Percentiles rank a stretch among this genome's conserved stretches.
Evolutionary conservation across 2,329 filamentous ascomycete genomes (phyloP).

Genomic region (Alternaria consortialis): DNA sequence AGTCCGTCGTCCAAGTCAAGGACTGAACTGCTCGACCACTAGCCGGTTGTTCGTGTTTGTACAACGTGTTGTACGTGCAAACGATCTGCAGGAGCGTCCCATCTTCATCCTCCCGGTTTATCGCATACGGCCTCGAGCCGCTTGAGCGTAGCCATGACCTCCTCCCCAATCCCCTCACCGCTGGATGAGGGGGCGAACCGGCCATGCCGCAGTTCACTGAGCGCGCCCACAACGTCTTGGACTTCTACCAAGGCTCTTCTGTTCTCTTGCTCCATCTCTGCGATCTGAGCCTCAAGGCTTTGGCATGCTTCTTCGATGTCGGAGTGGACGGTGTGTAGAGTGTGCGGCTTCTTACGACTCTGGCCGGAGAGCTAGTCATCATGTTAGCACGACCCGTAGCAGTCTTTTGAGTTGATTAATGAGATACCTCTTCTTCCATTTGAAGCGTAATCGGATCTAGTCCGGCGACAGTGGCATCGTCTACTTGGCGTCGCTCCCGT

Average conservation of each 20-base stretch:
- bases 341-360: constrained; percentile 64
- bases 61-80: not conserved
- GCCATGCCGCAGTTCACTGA: constrained; percentile 86
- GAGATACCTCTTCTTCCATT: constrained; percentile 57
- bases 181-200: constrained; percentile 63
- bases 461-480: constrained; percentile 61
- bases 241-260: constrained; percentile 68
- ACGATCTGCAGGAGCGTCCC: not conserved
- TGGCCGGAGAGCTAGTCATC: constrained; percentile 64
- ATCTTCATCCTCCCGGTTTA: constrained; percentile 30
- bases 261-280: constrained; percentile 71
- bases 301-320: constrained; percentile 73
- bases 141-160: constrained; percentile 73
- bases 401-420: not conserved
- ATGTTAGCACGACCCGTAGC: constrained; percentile 17
- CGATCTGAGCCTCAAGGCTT: constrained; percentile 74
- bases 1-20: not conserved
- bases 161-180: constrained; percentile 68
- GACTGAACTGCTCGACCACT: not conserved
- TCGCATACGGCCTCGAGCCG: constrained; percentile 70
- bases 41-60: not conserved
- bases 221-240: constrained; percentile 70
- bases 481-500: constrained; percentile 61
- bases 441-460: constrained; percentile 70
- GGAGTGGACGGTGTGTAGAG: constrained; percentile 69